Percentiles rank a stretch among this genome's conserved stretches.
Conservation (phyloP, 108 stramenopile genomes). For the Skeletonema potamos region DNA sequence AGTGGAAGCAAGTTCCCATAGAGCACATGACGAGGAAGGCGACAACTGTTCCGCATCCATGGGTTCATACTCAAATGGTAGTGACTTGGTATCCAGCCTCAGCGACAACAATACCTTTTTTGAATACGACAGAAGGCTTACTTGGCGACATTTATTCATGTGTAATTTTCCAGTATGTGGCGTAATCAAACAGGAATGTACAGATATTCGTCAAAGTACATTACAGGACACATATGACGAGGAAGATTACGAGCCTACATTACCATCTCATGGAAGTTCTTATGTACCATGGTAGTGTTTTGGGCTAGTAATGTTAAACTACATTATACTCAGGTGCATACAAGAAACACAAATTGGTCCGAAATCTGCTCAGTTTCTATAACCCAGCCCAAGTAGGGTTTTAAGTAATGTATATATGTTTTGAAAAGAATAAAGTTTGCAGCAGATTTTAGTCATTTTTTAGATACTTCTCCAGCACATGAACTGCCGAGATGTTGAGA, state of each 20-base stretch:
- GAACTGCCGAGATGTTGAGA: too few relatives aligned
- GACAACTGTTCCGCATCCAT: not conserved
- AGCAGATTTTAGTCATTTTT: too few relatives aligned
- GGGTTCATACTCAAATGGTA: not conserved
- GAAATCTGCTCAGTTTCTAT: too few relatives aligned
- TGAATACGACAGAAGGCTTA: not conserved
- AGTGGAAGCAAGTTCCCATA: not conserved
- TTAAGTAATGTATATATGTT: too few relatives aligned
- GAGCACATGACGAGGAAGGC: not conserved
- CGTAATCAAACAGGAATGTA: not conserved
- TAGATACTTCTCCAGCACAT: too few relatives aligned
- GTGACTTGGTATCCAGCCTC: not conserved
- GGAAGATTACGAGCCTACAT: not conserved
- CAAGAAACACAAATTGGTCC: too few relatives aligned
- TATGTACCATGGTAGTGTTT: not conserved
- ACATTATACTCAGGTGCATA: too few relatives aligned
- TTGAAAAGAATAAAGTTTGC: too few relatives aligned
- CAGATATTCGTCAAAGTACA: not conserved
- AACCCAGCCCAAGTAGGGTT: too few relatives aligned
- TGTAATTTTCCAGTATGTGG: not conserved
- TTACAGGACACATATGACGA: not conserved
- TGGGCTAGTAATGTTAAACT: too few relatives aligned
- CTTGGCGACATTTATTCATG: not conserved
- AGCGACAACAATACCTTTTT: not conserved
- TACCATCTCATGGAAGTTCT: not conserved